These are phyloP conservation scores for Kwoniella europaea DNA, from an alignment of 768 basidiomycete genomes.

Conservation along the genomic window DNA sequence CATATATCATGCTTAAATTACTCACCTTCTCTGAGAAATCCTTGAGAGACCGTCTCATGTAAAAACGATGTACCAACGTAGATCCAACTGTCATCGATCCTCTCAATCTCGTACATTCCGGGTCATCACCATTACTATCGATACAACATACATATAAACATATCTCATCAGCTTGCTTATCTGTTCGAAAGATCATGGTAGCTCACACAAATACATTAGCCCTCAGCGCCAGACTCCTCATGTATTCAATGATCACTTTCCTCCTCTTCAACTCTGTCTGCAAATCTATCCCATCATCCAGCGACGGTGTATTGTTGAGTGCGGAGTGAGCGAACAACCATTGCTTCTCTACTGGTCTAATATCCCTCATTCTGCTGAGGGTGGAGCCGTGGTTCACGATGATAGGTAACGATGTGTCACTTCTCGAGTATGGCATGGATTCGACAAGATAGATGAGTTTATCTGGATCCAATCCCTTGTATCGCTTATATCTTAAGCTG, in stretches of 20 bases:
- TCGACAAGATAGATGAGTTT: neutral
- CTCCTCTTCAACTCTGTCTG: conserved; percentile 41
- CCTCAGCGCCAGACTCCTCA: conserved; percentile 37
- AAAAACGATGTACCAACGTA: conserved; percentile 55
- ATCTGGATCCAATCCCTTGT: no score
- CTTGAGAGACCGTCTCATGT: conserved; percentile 52
- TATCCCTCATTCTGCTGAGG: no score
- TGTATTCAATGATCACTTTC: conserved; percentile 33
- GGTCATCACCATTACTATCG: neutral
- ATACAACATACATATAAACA: no score
- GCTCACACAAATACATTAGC: conserved; percentile 15
- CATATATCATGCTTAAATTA: neutral
- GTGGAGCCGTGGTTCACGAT: no score
- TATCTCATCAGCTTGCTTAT: neutral
- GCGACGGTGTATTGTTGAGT: conserved; percentile 45
- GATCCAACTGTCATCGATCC: conserved; percentile 44
- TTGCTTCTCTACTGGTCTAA: conserved; percentile 41
- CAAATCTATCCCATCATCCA: conserved; percentile 29
- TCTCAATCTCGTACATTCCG: neutral
- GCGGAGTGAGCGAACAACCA: conserved; percentile 47
- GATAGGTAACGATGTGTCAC: no score
- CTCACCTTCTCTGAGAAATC: conserved; percentile 39
- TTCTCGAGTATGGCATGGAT: neutral
- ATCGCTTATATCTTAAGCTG: no score
- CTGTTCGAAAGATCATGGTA: neutral